Evolutionary conservation across 2,329 filamentous ascomycete genomes (phyloP).

Genomic region (Penicillium thymicola): DNA sequence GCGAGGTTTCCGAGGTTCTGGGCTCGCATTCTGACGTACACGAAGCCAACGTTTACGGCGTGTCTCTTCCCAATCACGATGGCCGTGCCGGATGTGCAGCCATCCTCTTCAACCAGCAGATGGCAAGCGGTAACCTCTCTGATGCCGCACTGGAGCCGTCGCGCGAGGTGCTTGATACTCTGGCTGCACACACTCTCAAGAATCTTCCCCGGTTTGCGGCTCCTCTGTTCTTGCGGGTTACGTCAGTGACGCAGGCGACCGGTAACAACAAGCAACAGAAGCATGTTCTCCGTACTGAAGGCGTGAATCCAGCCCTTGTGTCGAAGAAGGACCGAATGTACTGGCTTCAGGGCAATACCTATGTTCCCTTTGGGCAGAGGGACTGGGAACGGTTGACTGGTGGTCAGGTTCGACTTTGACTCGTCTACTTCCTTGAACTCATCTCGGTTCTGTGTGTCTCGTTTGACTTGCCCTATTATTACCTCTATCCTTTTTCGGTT

Average conservation of each 20-base stretch:
- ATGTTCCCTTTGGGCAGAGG: slow-evolving; percentile 62
- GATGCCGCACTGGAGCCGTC: slow-evolving; percentile 28
- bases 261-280: slow-evolving; percentile 92
- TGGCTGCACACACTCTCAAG: slow-evolving; percentile 58
- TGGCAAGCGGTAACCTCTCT: slow-evolving; percentile 19
- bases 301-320: slow-evolving; percentile 60
- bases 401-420: slow-evolving; percentile 68
- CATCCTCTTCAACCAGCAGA: slow-evolving; percentile 55
- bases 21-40: slow-evolving; percentile 63
- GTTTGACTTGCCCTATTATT: not conserved
- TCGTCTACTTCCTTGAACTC: not conserved
- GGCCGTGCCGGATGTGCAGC: slow-evolving; percentile 80
- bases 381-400: slow-evolving; percentile 68
- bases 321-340: slow-evolving; percentile 51
- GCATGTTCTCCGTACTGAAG: slow-evolving; percentile 65
- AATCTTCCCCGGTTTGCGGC: slow-evolving; percentile 70
- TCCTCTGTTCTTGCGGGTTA: slow-evolving; percentile 72
- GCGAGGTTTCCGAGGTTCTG: slow-evolving; percentile 74
- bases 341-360: slow-evolving; percentile 65
- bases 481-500: not conserved
- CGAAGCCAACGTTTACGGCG: slow-evolving; percentile 85
- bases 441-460: not conserved
- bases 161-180: slow-evolving; percentile 51
- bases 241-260: slow-evolving; percentile 63
- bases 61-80: slow-evolving; percentile 74